phyloP scores from a whole-genome alignment of 106 monocot genomes.

The Dactylorhiza incarnata region DNA sequence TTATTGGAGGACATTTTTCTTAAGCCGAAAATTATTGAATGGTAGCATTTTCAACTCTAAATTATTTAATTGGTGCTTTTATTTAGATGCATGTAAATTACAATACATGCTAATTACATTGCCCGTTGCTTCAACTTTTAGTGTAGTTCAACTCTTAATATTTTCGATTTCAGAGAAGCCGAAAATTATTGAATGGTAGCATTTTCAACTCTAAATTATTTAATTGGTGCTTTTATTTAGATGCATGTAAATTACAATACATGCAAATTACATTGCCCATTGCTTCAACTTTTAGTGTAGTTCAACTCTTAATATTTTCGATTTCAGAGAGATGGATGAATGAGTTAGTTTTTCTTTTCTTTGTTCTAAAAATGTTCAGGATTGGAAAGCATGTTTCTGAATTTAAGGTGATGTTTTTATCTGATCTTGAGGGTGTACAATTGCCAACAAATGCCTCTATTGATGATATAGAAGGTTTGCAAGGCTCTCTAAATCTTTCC shows the following conservation, averaged over 20 bases:
- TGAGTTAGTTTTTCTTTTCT: constrained; percentile 3
- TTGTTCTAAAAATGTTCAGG: constrained; percentile 35
- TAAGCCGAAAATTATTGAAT: constrained; percentile 69
- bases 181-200: constrained; percentile 88
- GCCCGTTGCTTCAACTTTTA: background rate
- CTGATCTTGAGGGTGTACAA: constrained; percentile 72
- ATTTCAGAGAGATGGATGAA: background rate
- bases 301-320: too few relatives aligned
- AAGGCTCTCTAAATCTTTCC: background rate
- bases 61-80: background rate
- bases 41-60: constrained; percentile 25
- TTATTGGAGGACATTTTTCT: constrained; percentile 40
- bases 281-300: background rate
- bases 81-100: background rate
- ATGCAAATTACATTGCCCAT: background rate
- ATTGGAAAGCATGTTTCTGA: constrained; percentile 61
- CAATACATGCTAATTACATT: background rate
- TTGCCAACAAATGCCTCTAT: constrained; percentile 29
- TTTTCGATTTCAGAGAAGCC: background rate
- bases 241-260: background rate
- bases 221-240: background rate
- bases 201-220: background rate
- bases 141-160: background rate
- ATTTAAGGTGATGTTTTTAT: constrained; percentile 72
- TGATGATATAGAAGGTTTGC: constrained; percentile 61